Base-by-base conservation (phyloP, 305 asterid species). In the Solanum hybrid region DNA sequence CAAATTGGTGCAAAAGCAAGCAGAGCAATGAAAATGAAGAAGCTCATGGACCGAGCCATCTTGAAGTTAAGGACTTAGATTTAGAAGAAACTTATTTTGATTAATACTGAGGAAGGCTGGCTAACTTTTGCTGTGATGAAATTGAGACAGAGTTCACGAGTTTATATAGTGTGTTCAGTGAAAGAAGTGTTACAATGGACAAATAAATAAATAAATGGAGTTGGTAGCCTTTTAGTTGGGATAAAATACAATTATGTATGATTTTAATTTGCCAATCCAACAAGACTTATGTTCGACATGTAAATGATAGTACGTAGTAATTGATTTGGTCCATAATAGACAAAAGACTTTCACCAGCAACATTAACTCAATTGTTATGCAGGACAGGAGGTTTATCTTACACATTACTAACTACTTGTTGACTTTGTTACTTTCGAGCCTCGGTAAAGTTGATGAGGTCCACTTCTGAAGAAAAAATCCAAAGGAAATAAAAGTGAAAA, bases 1-100 rank as follows among this genome's bases (percentile, higher is more conserved):
- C 95, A 94, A 89, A 95, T 89, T 87, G 96, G 98, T 86, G 95
- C 95, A 90, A 94, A 86, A 80, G 93, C 91, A 86, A 94, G 90
- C 14, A 96, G 92, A 87, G 92, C 18, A 84, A 93, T 61, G 36
- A 90, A 42, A 46, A 95, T 28, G 92, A 93, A 89, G 85, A 95
- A 86, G 95, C 92, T 89, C 61, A 31, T 89, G 77, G 90, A 90
- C 77, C 89, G 89, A 20, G 91, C 91, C 98, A 95, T 96, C 87
- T 89, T 20, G 74, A 87, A 87, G 61, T 86, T 26, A 69, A 87
- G 18, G 31, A 29, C 31, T 29, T 29, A 29, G 31, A 29, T 29
- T 29, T 29, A 82, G 28, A 26, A 82, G 22, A 82, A 28, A 42
- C 5, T 83, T 40, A 82, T 26, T 82, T 40, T 82, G 87, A 67